Base-by-base conservation (phyloP, 345 rosid species). In the Nasturtium officinale region DNA sequence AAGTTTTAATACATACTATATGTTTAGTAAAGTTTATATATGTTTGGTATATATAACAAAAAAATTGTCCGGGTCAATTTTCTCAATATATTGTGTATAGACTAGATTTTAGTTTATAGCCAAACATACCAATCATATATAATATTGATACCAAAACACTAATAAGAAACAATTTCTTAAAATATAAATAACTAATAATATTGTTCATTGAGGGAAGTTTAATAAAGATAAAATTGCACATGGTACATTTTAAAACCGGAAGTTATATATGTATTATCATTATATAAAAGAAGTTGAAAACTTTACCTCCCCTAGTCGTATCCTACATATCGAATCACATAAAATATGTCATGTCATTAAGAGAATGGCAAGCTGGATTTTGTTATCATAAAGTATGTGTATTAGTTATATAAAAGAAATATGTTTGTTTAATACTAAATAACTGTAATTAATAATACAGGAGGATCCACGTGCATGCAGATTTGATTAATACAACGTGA, bases 301-400 rank as follows among this genome's bases (percentile, higher is more conserved):
- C 18, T 61, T 43, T 69, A 59, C 58, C 0, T 52, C 30, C 18
- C 48, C 32, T 61, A 46, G 65, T 61, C 70, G 59, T 69, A 76
- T 76, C 79, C 59, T 45, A 63, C 72, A 63, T 33, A 77, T 70
- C 80, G 72, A 77, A 77, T 70, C 76, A 77, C 33, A 28, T 25
- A 70, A 65, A 50, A 55, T 37, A 60, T 69, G 61, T 71, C 67
- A 65, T 69, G 55, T 71, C 67, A 65, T 50, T 56, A 65, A 70
- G 50, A 76, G 82, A 78, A 78, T 82, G 84, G 80, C 80, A 78
- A 76, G 57, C 73, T 82, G 80, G 72, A 33, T 45, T 55, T 71
- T 71, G 33, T 33, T 33, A 76, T 48, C 55, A 29, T 38, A 48
- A 70, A 63, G 17, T 64, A 70, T 45, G 33, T 32, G 53, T 69